Conservation (phyloP, 441 rosid species). For the Biscutella auriculata region DNA sequence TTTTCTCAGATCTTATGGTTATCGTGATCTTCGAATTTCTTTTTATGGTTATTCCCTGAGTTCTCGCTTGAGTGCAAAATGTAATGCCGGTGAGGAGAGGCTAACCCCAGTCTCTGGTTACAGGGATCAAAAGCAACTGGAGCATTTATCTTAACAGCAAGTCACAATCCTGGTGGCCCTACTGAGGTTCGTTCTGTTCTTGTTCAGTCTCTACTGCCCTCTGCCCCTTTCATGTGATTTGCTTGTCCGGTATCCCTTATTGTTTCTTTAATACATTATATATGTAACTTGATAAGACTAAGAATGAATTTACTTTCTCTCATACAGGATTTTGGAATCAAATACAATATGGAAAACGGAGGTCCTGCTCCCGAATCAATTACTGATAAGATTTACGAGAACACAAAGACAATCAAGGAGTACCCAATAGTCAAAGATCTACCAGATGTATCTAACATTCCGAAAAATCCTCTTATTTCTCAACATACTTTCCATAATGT, state of each 20-base stretch:
- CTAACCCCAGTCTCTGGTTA: conserved; percentile 20
- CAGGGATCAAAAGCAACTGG: conserved; percentile 94
- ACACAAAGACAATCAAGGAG: conserved; percentile 79
- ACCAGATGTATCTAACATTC: conserved; percentile 48
- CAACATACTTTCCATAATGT: not conserved
- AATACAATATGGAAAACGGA: conserved; percentile 99
- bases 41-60: not conserved
- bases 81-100: not conserved
- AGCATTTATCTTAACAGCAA: conserved; percentile 92
- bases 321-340: conserved; percentile 91
- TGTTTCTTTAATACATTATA: not conserved
- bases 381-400: conserved; percentile 87
- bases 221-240: not conserved
- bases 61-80: not conserved
- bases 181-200: conserved; percentile 47
- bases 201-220: not conserved
- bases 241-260: not conserved
- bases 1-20: conserved; percentile 1
- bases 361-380: conserved; percentile 98
- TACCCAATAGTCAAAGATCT: conserved; percentile 66
- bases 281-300: not conserved
- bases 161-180: conserved; percentile 99
- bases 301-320: not conserved
- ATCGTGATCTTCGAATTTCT: not conserved
- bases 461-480: not conserved